phyloP scores from a whole-genome alignment of 495 filamentous ascomycete genomes.

The Hypoxylon fragiforme region DNA sequence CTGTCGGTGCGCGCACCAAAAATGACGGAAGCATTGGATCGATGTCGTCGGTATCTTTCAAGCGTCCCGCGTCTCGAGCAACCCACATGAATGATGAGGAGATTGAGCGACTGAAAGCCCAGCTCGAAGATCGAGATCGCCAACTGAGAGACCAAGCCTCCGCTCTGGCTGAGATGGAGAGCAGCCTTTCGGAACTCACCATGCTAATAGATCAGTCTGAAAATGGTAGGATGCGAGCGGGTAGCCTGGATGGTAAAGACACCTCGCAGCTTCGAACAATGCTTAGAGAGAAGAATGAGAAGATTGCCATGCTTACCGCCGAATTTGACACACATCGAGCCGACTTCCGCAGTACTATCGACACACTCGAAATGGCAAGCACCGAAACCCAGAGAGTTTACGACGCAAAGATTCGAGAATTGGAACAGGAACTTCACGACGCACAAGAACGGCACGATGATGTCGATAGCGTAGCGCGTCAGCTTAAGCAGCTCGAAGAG shows the following conservation, averaged over 20 bases:
- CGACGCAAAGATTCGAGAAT: slow-evolving; percentile 84
- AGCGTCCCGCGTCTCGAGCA: slow-evolving; percentile 54
- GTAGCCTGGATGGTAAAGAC: slow-evolving; percentile 77
- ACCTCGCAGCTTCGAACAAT: slow-evolving; percentile 74
- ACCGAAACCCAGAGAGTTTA: slow-evolving; percentile 98
- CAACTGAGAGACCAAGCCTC: slow-evolving; percentile 85
- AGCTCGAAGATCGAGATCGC: slow-evolving; percentile 81
- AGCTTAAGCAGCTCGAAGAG: slow-evolving; percentile 94
- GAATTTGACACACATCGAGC: slow-evolving; percentile 96
- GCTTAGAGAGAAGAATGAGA: slow-evolving; percentile 94
- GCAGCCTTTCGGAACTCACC: slow-evolving; percentile 73
- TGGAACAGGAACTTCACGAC: slow-evolving; percentile 83
- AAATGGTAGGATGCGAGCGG: slow-evolving; percentile 42
- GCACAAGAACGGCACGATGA: slow-evolving; percentile 81
- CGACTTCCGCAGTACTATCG: slow-evolving; percentile 95
- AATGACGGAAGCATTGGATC: slow-evolving; percentile 54
- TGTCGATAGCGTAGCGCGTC: slow-evolving; percentile 84
- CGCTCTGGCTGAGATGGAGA: slow-evolving; percentile 83
- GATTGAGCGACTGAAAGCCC: slow-evolving; percentile 62
- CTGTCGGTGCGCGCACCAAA: slow-evolving; percentile 57
- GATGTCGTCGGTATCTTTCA: slow-evolving; percentile 51
- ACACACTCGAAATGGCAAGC: slow-evolving; percentile 93
- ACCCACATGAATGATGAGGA: slow-evolving; percentile 61
- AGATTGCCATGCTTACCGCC: slow-evolving; percentile 84
- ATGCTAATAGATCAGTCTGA: slow-evolving; percentile 62